These are phyloP conservation scores for Lenzites betulinus DNA, from an alignment of 768 basidiomycete genomes.

Conservation along the genomic window DNA sequence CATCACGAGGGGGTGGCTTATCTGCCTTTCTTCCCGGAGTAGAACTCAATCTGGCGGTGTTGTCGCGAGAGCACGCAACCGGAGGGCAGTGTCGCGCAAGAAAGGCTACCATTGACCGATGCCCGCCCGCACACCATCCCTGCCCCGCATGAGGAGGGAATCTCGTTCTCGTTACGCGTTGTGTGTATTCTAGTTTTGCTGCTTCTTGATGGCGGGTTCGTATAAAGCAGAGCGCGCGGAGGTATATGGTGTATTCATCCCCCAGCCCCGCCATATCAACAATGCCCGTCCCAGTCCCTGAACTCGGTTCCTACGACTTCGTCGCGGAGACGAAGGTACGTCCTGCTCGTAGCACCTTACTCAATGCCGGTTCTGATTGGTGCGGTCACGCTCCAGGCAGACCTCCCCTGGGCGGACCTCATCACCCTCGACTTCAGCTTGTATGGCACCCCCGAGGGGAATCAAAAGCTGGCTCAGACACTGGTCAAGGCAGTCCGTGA, in stretches of 20 bases:
- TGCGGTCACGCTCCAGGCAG: slow-evolving; percentile 34
- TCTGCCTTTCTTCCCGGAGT: not conserved
- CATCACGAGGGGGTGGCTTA: slow-evolving; percentile 4
- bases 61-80: slow-evolving; percentile 15
- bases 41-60: not conserved
- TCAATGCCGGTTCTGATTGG: not conserved
- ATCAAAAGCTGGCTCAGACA: slow-evolving; percentile 41
- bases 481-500: slow-evolving; percentile 48
- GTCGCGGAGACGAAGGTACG: slow-evolving; percentile 44
- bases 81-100: not conserved
- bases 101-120: not conserved
- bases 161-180: slow-evolving; percentile 8
- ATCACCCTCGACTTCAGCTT: slow-evolving; percentile 47
- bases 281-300: slow-evolving; percentile 41
- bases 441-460: slow-evolving; percentile 43
- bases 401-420: slow-evolving; percentile 53
- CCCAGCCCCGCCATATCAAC: not conserved
- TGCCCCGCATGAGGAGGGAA: slow-evolving; percentile 3
- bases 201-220: not conserved
- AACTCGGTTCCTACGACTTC: slow-evolving; percentile 42
- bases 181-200: not conserved
- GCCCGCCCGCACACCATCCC: slow-evolving; percentile 2
- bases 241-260: not conserved
- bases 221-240: not conserved
- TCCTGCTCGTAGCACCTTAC: not conserved